A percentile compares a stretch with the other conserved stretches of the same genome.
Conservation (phyloP, 768 basidiomycete species). For the Melanogaster broomeanus region DNA sequence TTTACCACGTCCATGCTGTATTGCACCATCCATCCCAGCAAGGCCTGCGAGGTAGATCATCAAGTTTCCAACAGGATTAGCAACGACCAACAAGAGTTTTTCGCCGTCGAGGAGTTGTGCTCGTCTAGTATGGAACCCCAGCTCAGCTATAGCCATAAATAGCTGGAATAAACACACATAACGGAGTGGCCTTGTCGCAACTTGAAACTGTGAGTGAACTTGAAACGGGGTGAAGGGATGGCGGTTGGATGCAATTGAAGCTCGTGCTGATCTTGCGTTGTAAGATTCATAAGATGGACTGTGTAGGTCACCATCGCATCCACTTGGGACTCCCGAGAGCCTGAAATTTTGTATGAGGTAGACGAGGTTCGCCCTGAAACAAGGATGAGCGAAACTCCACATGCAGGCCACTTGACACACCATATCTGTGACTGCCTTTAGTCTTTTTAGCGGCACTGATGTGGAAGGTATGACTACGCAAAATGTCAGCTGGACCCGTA, state of each 20-base stretch:
- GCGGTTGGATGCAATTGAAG: constrained; percentile 22
- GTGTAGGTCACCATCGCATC: constrained; percentile 21
- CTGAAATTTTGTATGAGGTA: not conserved
- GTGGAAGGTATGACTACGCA: constrained; percentile 5
- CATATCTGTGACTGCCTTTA: not conserved
- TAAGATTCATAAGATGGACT: constrained; percentile 28
- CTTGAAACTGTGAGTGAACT: constrained; percentile 12
- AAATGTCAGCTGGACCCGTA: not conserved
- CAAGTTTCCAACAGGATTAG: constrained; percentile 30
- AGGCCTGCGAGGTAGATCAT: constrained; percentile 38
- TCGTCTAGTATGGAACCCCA: constrained; percentile 22
- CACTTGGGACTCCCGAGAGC: constrained; percentile 2
- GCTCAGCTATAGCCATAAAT: not conserved
- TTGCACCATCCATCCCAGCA: constrained; percentile 29
- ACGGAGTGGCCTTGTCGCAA: constrained; percentile 21
- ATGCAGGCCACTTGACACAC: not conserved
- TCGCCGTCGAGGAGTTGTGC: constrained; percentile 42
- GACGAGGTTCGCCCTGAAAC: not conserved
- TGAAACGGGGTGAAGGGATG: constrained; percentile 26
- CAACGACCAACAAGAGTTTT: constrained; percentile 42
- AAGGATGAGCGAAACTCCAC: not conserved
- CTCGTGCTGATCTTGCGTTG: constrained; percentile 27
- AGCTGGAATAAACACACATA: constrained; percentile 6
- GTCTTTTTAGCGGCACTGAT: not conserved
- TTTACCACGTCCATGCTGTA: constrained; percentile 29